Evolutionary conservation across 1,139 yeast species (phyloP).

Genomic region (Protomyces lactucae-debilis): DNA sequence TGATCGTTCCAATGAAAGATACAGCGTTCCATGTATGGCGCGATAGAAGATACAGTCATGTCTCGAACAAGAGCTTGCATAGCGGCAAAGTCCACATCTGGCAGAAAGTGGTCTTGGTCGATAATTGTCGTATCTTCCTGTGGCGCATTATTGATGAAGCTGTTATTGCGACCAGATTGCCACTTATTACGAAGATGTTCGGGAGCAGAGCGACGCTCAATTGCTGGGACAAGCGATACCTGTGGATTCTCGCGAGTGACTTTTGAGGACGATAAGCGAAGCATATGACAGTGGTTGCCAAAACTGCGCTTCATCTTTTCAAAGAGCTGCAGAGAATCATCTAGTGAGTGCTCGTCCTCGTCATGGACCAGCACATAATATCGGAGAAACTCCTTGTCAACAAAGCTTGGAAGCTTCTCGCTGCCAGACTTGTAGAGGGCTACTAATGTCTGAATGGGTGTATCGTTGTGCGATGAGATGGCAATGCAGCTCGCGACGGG

Average conservation of each 20-base stretch:
- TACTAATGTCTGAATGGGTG: slow-evolving; percentile 50
- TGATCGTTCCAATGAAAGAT: slow-evolving; percentile 76
- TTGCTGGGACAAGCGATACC: slow-evolving; percentile 19
- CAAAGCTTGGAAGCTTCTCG: slow-evolving; percentile 38
- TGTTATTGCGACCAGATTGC: slow-evolving; percentile 12
- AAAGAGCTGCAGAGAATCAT: slow-evolving; percentile 32
- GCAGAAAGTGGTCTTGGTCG: slow-evolving; percentile 20
- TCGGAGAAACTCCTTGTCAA: slow-evolving; percentile 41
- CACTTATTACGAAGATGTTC: slow-evolving; percentile 28
- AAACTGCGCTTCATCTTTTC: slow-evolving; percentile 33
- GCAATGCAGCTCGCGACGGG: slow-evolving; percentile 77
- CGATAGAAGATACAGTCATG: slow-evolving; percentile 52
- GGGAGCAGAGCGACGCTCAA: slow-evolving; percentile 30
- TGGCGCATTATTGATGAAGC: slow-evolving; percentile 4
- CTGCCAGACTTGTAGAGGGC: slow-evolving; percentile 39
- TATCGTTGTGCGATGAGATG: slow-evolving; percentile 47
- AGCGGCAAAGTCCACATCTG: slow-evolving; percentile 41
- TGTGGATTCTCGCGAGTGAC: slow-evolving; percentile 6
- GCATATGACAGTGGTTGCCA: slow-evolving; percentile 36
- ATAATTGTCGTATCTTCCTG: not conserved
- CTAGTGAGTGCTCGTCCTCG: slow-evolving; percentile 38
- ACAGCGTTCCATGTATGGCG: slow-evolving; percentile 76
- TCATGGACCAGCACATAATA: slow-evolving; percentile 43
- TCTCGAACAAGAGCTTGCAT: slow-evolving; percentile 50
- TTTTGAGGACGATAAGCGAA: slow-evolving; percentile 6